Evolutionary conservation across 257 asterid species (phyloP).

Genomic region (Nicotiana paniculata): DNA sequence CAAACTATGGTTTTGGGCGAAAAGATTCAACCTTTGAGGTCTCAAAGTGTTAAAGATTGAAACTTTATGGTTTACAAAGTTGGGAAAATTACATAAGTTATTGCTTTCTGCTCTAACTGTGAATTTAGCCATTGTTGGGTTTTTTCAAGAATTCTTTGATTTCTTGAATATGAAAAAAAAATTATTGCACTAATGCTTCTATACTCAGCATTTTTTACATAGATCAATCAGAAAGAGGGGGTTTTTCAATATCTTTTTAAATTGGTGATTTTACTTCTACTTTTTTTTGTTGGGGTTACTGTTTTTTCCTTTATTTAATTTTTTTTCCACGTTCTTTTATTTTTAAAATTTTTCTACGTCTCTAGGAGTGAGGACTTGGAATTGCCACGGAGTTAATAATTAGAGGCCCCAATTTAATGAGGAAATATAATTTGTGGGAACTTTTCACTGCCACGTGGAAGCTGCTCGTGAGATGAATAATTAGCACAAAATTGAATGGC

Average conservation of each 20-base stretch:
- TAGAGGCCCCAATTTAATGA: background rate
- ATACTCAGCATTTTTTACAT: background rate
- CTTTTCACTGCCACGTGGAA: background rate
- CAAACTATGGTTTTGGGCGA: constrained; percentile 26
- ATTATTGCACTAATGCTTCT: background rate
- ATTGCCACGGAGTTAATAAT: background rate
- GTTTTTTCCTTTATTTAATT: background rate
- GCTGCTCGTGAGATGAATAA: background rate
- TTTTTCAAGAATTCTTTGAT: background rate
- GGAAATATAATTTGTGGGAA: background rate
- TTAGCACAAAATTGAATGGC: background rate
- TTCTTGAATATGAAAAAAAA: background rate
- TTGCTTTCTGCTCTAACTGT: constrained; percentile 36
- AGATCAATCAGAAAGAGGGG: background rate
- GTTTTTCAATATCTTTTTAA: no score
- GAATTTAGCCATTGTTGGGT: constrained; percentile 36
- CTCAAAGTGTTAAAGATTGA: constrained; percentile 16
- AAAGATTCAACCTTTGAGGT: constrained; percentile 4
- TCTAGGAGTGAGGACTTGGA: background rate
- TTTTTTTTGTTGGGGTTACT: background rate
- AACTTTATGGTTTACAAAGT: constrained; percentile 24
- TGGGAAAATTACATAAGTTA: constrained; percentile 16
- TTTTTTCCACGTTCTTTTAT: background rate
- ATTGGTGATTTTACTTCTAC: background rate
- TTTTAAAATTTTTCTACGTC: background rate